Evolutionary conservation across 2,329 filamentous ascomycete species (phyloP), one percentile per base, ranked within the genome.

Genomic region (Colletotrichum cuscutae): DNA sequence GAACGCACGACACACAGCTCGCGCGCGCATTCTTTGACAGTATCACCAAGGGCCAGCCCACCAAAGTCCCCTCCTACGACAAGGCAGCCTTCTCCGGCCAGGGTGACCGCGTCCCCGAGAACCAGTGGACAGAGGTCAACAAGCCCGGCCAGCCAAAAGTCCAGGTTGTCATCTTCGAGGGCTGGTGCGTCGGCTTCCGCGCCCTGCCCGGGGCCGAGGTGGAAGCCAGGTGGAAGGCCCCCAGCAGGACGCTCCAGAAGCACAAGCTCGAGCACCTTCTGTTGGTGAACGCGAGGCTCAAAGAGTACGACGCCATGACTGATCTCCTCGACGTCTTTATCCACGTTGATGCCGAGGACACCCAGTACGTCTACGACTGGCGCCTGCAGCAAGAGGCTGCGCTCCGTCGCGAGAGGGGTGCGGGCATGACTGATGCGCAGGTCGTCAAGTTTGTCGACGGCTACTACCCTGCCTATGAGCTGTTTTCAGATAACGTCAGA

Each of bases 101-200:
- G 74, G 95, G 95, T 26, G 95, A 97, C 82, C 91, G 95, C 62
- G 85, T 89, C 1, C 89, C 92, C 0, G 82, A 88, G 69, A 83
- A 82, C 12, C 79, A 87, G 59, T 97, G 95, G 94, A 83, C 86
- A 30, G 78, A 79, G 15, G 86, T 92, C 72, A 90, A 90, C 76
- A 82, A 80, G 58, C 82, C 81, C 0, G 87, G 87, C 9, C 85
- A 89, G 65, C 81, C 79, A 2, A 84, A 81, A n/a, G 82, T 89
- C 28, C 82, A 89, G 28, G 90, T 96, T 7, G 88, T 98, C 26
- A 89, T 98, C 64, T 91, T 98, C 75, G 95, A 98, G 81, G 95
- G 95, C 22, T 98, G 95, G 95, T 97, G 93, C 81, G 91, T 97
- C 13, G 95, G 95, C 3, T 98, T 98, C 83, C 90, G 91, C 6